phyloP scores from a whole-genome alignment of 1,139 yeast species.

The Hansenula sp. region DNA sequence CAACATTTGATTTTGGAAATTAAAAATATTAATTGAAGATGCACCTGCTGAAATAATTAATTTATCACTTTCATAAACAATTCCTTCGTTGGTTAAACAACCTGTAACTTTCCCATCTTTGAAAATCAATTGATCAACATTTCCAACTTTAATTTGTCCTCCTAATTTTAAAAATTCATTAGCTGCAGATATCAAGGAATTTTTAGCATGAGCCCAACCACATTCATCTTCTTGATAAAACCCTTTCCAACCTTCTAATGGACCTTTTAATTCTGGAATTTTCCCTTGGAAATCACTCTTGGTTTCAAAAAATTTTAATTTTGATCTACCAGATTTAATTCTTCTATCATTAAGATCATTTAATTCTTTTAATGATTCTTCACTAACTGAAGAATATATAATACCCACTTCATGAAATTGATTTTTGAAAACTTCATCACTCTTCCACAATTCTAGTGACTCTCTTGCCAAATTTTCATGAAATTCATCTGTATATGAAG shows the following conservation, averaged over 20 bases:
- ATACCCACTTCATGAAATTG: conserved; percentile 29
- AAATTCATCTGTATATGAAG: conserved; percentile 31
- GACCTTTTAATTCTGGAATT: conserved; percentile 2
- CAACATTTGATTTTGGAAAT: conserved; percentile 29
- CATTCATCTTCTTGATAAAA: conserved; percentile 18
- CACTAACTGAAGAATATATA: conserved; percentile 8
- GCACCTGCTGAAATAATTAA: conserved; percentile 35
- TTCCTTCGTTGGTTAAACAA: conserved; percentile 18
- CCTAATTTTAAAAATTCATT: conserved; percentile 28
- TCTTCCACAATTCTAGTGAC: conserved; percentile 35
- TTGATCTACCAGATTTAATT: conserved; percentile 3
- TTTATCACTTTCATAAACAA: conserved; percentile 21
- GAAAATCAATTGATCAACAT: conserved; percentile 17
- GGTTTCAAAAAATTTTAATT: conserved; percentile 3
- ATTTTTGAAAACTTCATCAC: conserved; percentile 23
- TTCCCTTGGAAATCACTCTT: not conserved
- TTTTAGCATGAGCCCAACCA: conserved; percentile 32
- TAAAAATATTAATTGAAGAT: conserved; percentile 27
- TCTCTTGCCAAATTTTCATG: conserved; percentile 36
- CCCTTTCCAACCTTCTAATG: conserved; percentile 13
- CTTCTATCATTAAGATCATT: conserved; percentile 2
- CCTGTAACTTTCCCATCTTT: conserved; percentile 4
- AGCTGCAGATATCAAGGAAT: conserved; percentile 24
- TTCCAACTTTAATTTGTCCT: conserved; percentile 29
- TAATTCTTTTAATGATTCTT: not conserved